Percentiles rank a stretch among this genome's conserved stretches.
Conservation (phyloP, 2,329 filamentous ascomycete species). For the Cladophialophora bantiana region DNA sequence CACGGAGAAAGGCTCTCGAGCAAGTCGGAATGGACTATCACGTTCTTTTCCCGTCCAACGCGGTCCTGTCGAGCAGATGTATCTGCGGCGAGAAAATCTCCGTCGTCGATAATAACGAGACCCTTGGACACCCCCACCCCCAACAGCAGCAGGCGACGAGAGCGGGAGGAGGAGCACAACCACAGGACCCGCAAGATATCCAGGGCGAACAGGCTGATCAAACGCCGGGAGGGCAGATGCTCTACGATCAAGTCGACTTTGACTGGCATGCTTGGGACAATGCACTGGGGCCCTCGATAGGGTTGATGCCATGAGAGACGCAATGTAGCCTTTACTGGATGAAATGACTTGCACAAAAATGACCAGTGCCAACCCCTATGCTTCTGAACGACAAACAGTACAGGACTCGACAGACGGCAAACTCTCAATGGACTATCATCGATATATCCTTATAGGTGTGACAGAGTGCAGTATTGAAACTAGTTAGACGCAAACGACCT, state of each 20-base stretch:
- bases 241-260: slow-evolving; percentile 30
- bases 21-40: slow-evolving; percentile 35
- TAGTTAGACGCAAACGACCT: too few relatives aligned
- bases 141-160: not conserved
- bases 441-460: too few relatives aligned
- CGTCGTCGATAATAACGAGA: not conserved
- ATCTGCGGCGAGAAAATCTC: slow-evolving; percentile 35
- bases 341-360: too few relatives aligned
- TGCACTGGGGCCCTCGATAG: slow-evolving; percentile 24
- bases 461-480: too few relatives aligned
- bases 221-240: slow-evolving; percentile 17
- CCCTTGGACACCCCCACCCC: not conserved
- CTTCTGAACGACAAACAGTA: too few relatives aligned
- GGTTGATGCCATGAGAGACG: slow-evolving; percentile 19
- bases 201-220: not conserved
- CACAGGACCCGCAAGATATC: slow-evolving; percentile 10
- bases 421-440: too few relatives aligned
- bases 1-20: slow-evolving; percentile 33
- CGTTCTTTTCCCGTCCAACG: slow-evolving; percentile 31
- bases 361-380: too few relatives aligned
- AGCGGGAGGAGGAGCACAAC: not conserved
- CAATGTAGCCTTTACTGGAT: too few relatives aligned
- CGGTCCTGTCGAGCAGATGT: slow-evolving; percentile 28
- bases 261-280: slow-evolving; percentile 36
- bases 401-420: too few relatives aligned